Evolutionary conservation across 2,329 filamentous ascomycete species (phyloP).

Genomic region (Penicillium sp.): DNA sequence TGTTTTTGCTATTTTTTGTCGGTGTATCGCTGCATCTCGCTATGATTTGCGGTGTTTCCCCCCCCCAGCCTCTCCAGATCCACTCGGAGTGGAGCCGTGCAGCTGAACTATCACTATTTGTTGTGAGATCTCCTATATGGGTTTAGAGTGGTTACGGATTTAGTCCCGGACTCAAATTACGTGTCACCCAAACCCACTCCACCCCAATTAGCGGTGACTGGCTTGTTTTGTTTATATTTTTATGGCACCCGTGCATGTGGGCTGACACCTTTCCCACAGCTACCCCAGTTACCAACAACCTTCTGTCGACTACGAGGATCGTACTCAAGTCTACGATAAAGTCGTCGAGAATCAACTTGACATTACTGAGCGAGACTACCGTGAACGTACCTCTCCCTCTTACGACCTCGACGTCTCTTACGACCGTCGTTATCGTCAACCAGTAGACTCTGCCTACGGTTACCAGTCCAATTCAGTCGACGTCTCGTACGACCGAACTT

Average conservation of each 20-base stretch:
- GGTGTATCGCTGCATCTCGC: not conserved
- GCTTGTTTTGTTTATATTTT: constrained; percentile 29
- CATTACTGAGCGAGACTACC: constrained; percentile 62
- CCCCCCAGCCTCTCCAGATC: constrained; percentile 3
- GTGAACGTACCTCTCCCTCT: constrained; percentile 58
- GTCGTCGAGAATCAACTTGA: constrained; percentile 51
- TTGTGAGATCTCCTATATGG: constrained; percentile 25
- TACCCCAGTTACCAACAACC: constrained; percentile 53
- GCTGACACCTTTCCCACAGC: constrained; percentile 41
- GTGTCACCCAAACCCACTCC: constrained; percentile 24
- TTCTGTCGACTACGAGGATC: constrained; percentile 51
- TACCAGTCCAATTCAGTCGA: constrained; percentile 24
- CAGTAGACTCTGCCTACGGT: constrained; percentile 26
- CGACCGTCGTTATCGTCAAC: constrained; percentile 38
- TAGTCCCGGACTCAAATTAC: constrained; percentile 26
- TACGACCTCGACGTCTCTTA: constrained; percentile 49
- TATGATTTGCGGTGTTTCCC: constrained; percentile 10
- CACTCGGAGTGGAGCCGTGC: constrained; percentile 14
- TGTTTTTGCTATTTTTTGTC: not conserved
- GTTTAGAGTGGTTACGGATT: constrained; percentile 22
- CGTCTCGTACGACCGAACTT: constrained; percentile 34
- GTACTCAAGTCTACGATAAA: constrained; percentile 42
- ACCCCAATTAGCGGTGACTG: constrained; percentile 30
- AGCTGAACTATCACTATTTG: constrained; percentile 17
- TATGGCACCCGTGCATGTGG: constrained; percentile 20